Evolutionary conservation across 2,329 filamentous ascomycete species (phyloP), one percentile per base, ranked within the genome.

Genomic region (Aspergillus uvarum): DNA sequence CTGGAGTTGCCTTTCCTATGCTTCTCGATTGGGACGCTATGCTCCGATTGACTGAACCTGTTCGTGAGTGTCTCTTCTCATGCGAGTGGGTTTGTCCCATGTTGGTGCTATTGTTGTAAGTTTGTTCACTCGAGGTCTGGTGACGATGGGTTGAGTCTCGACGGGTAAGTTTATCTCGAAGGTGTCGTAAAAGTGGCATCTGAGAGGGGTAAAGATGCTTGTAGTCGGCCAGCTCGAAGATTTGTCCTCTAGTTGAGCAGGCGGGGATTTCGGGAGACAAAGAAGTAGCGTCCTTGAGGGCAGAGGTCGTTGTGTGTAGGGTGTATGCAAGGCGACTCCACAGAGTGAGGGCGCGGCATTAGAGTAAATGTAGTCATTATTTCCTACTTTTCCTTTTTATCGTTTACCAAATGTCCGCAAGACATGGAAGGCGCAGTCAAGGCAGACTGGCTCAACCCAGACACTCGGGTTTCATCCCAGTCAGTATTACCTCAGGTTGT

Each of bases 1-100:
- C 32, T 26, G 56, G 32, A n/a, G 21, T 53, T 19, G 48, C 16
- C 48, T 44, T 54, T 53, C 21, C 55, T 49, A 19, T 51, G 16
- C 48, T 50, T 16, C 3, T 31, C 14, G 38, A 29, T 16, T 12
- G 5, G 31, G 35, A 29, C n/a, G 21, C 21, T 44, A 26, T 16
- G 16, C 21, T 44, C 14, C 51, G 38, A 19, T 5, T 19, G 16
- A 5, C 7, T 7, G 35, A 42, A 44, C 14, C 24, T 12, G 51
- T 14, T 16, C 38, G 16, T 16, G 42, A 2, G 42, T 26, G 51
- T n/a, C 51, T 22, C 21, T 42, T 53, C 35, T 53, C 32, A 5
- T 21, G 51, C 11, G 51, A 53, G 26, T 42, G 32, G 44, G n/a
- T n/a, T 5, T 53, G 51, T 6, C 51, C 51, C 51, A 53, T 53